These are phyloP conservation scores for Populus hybrid DNA, from an alignment of 441 rosid species.

Conservation along the genomic window DNA sequence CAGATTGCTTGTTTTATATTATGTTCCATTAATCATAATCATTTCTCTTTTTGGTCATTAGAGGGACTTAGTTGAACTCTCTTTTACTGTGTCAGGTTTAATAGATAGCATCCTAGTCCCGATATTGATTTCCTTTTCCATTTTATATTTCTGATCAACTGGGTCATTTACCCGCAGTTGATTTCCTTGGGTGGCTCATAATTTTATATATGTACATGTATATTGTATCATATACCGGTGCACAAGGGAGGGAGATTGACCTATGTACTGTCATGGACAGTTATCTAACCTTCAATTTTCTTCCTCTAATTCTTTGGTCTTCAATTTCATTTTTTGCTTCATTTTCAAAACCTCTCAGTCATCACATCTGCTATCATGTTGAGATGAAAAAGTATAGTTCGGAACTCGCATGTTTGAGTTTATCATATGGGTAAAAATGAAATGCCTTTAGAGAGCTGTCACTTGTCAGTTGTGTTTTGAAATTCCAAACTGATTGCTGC, in stretches of 20 bases:
- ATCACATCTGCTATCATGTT: neutral
- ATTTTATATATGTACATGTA: neutral
- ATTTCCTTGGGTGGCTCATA: constrained; percentile 36
- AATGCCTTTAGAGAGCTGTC: neutral
- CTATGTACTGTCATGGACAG: too few species aligned
- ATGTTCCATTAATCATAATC: neutral
- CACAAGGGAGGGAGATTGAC: too few species aligned
- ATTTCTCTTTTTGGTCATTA: neutral
- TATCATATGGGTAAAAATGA: too few species aligned
- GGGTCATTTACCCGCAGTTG: constrained; percentile 30
- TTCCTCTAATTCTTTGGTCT: neutral
- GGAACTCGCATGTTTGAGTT: neutral
- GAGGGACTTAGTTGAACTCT: constrained; percentile 42
- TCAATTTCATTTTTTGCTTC: neutral
- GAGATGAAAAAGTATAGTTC: neutral
- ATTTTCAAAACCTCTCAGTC: neutral
- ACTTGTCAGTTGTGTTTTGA: neutral
- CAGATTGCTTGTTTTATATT: neutral
- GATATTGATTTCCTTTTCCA: constrained; percentile 23
- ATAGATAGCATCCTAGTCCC: constrained; percentile 38
- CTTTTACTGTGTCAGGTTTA: constrained; percentile 21
- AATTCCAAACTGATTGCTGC: neutral
- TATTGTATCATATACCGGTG: neutral
- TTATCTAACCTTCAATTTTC: neutral
- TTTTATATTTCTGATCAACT: constrained; percentile 27